Conservation (phyloP, 2,329 filamentous ascomycete species). For the Aschersonia sp. region DNA sequence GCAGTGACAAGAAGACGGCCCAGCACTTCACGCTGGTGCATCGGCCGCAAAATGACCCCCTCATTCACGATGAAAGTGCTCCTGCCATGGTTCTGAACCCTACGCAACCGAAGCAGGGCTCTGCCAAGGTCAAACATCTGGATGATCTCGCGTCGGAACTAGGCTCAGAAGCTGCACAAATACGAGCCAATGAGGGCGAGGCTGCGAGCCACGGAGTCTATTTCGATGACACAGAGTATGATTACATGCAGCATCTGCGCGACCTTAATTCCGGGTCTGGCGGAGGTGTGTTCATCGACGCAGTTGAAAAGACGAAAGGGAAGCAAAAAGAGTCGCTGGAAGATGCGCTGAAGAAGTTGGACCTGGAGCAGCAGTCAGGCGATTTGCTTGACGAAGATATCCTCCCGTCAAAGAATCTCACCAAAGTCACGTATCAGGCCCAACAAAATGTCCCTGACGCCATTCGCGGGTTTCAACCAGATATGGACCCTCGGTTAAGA, state of each 20-base stretch:
- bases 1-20: conserved; percentile 72
- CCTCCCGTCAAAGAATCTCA: conserved; percentile 65
- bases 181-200: conserved; percentile 87
- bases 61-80: conserved; percentile 82
- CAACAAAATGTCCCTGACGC: conserved; percentile 87
- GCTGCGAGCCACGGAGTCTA: conserved; percentile 88
- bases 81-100: conserved; percentile 84
- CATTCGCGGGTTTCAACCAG: conserved; percentile 86
- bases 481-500: conserved; percentile 87
- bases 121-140: conserved; percentile 46
- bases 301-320: conserved; percentile 54
- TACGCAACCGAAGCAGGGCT: conserved; percentile 26
- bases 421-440: conserved; percentile 69
- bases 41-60: conserved; percentile 90
- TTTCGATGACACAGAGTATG: conserved; percentile 89
- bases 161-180: conserved; percentile 44
- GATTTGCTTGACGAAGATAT: conserved; percentile 59
- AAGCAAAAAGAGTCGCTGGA: conserved; percentile 68
- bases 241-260: conserved; percentile 98
- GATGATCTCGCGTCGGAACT: conserved; percentile 66
- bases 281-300: conserved; percentile 72
- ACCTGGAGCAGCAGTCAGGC: conserved; percentile 36
- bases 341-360: conserved; percentile 58
- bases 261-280: conserved; percentile 60
- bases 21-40: conserved; percentile 90